Base-by-base conservation (phyloP, 2,329 filamentous ascomycete genomes). In the Elsinoe australis region DNA sequence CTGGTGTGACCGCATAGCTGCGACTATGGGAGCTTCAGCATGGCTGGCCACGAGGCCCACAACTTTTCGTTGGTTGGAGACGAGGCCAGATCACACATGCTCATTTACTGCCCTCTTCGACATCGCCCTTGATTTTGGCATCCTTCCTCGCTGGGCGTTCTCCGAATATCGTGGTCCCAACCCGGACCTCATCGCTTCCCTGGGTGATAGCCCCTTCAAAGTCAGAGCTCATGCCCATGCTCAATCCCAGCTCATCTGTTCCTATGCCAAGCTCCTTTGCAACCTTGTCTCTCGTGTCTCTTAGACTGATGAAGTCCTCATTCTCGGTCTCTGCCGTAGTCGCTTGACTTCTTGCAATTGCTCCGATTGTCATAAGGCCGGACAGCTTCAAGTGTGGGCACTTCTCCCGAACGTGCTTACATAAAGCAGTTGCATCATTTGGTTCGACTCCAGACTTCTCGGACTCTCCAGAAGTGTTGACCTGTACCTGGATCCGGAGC, bases 151-250 rank as follows among this genome's bases (percentile, higher is more conserved):
- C 72, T 12, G 87, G 87, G 60, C 92, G 76, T 61, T 81, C 71
- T 1, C 92, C 92, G 64, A 98, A 98, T 50, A 98, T 95, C 1
- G 86, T 90, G 61, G 87, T 96, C 1, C 92, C 92, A 6, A 98
- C 80, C 50, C 92, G 77, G 4, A 98, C 89, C 72, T 96, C 88
- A 57, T 79, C 75, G 67, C 89, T 95, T 0, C 92, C 92, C 71
- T 87, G 71, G 9, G 67, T 68, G 60, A 96, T 82, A 0, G 92
- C 92, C 5, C 83, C 85, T 70, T 95, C 89, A 64, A 90, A 98
- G 66, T 98, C 92, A 60, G 87, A 81, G 63, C 88, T 95, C 92
- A 98, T 98, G 5, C 90, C 90, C 90, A 98, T 98, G 67, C 89
- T 95, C 67, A 96, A 66, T 71, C 95, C 88, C 58, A 95, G 63